Base-by-base conservation (phyloP, 352 stramenopile genomes). In the Lagenidium sp. region DNA sequence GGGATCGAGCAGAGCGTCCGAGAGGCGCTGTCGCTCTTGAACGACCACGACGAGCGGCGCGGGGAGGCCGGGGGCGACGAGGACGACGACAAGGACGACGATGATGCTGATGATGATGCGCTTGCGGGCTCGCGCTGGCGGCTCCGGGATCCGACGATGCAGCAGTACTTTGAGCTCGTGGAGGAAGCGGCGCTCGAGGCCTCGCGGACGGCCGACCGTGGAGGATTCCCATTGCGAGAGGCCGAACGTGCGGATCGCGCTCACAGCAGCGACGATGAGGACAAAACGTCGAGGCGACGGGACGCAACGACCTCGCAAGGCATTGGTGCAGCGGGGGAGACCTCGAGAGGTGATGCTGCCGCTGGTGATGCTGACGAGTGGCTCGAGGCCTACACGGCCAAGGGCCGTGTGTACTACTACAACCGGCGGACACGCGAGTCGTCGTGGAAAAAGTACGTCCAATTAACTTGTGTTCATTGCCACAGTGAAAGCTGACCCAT, bases 341-440 rank as follows among this genome's bases (percentile, higher is more conserved):
- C n/a, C n/a, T n/a, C n/a, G n/a, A n/a, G n/a, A n/a, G n/a, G n/a
- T n/a, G n/a, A n/a, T n/a, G n/a, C n/a, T n/a, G n/a, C n/a, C n/a
- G n/a, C n/a, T n/a, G n/a, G n/a, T n/a, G n/a, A n/a, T n/a, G n/a
- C n/a, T n/a, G 49, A 66, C 45, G 77, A 90, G 40, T 93, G 81
- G 81, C 70, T 85, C 30, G 73, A 90, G 47, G 81, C 81, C 5
- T 93, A 80, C 47, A 93, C 81, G 1, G 81, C 73, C 1, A 87
- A 90, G 55, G 81, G 81, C 1, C 68, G 77, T n/a, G 79, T 89
- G 0, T 93, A 93, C 54, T 93, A 90, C 63, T 93, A 93, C 68
- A 93, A 93, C 34, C 73, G 78, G 18, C 69, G 74, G 30, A 90
- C 81, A 2, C 69, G 81, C 35, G 81, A 93, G 54, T 90, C 81